Base-by-base conservation (phyloP, 2,329 filamentous ascomycete species). In the Nemania bipapillata region DNA sequence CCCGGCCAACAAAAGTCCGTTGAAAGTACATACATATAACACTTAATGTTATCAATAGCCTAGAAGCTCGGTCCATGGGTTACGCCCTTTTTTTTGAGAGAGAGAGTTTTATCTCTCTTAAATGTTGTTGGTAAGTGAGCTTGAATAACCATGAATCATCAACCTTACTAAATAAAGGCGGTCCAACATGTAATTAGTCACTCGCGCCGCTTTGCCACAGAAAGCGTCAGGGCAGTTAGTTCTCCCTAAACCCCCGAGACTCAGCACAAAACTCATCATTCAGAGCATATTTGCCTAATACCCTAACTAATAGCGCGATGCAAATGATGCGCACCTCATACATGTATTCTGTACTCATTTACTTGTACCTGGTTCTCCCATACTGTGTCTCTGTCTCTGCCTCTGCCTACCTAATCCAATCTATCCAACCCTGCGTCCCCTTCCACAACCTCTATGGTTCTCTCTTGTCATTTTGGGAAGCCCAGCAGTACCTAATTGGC, bases 401-500 rank as follows among this genome's bases (percentile, higher is more conserved):
- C 7, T 15, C 3, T 12, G 12, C 12, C 11, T 45, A 45, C 17
- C 15, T 45, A n/a, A 17, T 45, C 4, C 4, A n/a, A 17, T 45
- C 4, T 3, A 45, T 37, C 17, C 12, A 45, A 26, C 32, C 40
- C 28, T 26, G 24, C n/a, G 17, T 47, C 32, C 32, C n/a, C 30
- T 40, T 40, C n/a, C 40, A 28, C 22, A 65, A 32, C 15, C 45
- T 20, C 24, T 4, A 32, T 22, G 54, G 47, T 17, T 50, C 61
- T n/a, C 61, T n/a, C 28, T 59, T 65, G 50, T 47, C 63, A 35
- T 47, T 54, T 67, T 59, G 22, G 59, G 60, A 67, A 67, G 60
- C 40, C 54, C 11, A 37, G 26, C 47, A 49, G 40, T 22, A 55
- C 53, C 49, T 64, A 20, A 67, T 67, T 67, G 65, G 60, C 40